Evolutionary conservation across 1,139 yeast species (phyloP).

Genomic region (Wickerhamomyces sp.): DNA sequence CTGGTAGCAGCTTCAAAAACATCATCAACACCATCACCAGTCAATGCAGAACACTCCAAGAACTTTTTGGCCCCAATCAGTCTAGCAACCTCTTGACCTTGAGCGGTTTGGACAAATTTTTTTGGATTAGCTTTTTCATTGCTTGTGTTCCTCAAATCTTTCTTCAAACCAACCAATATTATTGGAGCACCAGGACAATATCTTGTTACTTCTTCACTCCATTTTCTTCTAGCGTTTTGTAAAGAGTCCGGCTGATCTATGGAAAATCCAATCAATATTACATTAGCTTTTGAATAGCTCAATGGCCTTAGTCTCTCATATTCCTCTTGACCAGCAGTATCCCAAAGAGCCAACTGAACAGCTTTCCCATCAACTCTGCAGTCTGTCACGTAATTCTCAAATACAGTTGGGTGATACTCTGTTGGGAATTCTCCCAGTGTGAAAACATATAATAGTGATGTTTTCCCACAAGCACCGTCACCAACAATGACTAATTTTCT

Average conservation of each 20-base stretch:
- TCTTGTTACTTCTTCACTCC: constrained; percentile 66
- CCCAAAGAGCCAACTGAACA: constrained; percentile 89
- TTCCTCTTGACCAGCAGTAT: constrained; percentile 96
- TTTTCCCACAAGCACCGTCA: constrained; percentile 95
- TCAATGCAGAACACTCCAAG: constrained; percentile 69
- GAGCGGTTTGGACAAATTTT: constrained; percentile 47
- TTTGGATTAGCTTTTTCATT: constrained; percentile 25
- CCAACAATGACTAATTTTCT: constrained; percentile 89
- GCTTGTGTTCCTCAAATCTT: constrained; percentile 49
- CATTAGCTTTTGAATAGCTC: constrained; percentile 72
- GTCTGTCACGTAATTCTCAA: constrained; percentile 91
- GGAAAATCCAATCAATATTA: constrained; percentile 68
- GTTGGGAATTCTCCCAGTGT: constrained; percentile 80
- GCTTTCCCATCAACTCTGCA: constrained; percentile 91
- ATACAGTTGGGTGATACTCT: constrained; percentile 89
- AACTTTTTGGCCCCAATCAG: constrained; percentile 66
- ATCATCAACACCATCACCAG: constrained; percentile 81
- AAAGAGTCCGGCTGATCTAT: constrained; percentile 66
- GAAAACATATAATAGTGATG: constrained; percentile 85
- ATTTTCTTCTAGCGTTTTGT: constrained; percentile 61
- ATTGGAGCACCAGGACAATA: constrained; percentile 67
- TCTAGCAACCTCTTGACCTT: constrained; percentile 56
- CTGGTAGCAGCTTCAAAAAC: constrained; percentile 75
- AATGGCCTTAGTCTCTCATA: constrained; percentile 71
- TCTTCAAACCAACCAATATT: constrained; percentile 64